Percentiles rank a stretch among this genome's conserved stretches.
These are phyloP conservation scores for Puccinia triticina DNA, from an alignment of 1,284 basidiomycete genomes.

Conservation along the genomic window DNA sequence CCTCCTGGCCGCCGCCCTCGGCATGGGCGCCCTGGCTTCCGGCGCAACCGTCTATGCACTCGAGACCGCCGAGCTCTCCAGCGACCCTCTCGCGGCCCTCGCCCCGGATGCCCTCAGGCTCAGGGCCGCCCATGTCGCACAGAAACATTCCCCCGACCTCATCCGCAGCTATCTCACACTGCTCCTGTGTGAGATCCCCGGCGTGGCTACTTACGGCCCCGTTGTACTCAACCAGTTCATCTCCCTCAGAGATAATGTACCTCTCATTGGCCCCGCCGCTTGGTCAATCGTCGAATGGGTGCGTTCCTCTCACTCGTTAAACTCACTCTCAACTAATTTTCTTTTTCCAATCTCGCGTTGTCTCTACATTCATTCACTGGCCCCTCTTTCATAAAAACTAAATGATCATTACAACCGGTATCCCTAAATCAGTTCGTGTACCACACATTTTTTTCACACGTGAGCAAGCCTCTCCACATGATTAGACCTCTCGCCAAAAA, in stretches of 20 bases:
- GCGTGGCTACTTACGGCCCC: slow-evolving; percentile 39
- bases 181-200: slow-evolving; percentile 37
- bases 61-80: not conserved
- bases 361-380: not conserved
- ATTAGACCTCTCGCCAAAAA: not conserved
- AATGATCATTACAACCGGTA: not conserved
- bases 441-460: slow-evolving; percentile 48
- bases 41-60: slow-evolving; percentile 17
- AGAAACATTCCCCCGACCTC: not conserved
- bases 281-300: slow-evolving; percentile 41
- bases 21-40: not conserved
- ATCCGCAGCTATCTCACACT: slow-evolving; percentile 39
- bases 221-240: slow-evolving; percentile 14
- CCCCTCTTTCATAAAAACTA: not conserved
- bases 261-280: slow-evolving; percentile 22
- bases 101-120: not conserved
- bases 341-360: too few species aligned
- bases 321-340: not conserved
- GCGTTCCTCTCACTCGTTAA: not conserved
- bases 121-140: slow-evolving; percentile 1
- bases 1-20: not conserved
- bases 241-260: slow-evolving; percentile 24
- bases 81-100: slow-evolving; percentile 19
- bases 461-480: not conserved
- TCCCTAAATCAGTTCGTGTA: slow-evolving; percentile 16